Percentiles rank a stretch among this genome's conserved stretches.
Conservation (phyloP, 2,329 filamentous ascomycete species). For the Lasiodiplodia gonubiensis region DNA sequence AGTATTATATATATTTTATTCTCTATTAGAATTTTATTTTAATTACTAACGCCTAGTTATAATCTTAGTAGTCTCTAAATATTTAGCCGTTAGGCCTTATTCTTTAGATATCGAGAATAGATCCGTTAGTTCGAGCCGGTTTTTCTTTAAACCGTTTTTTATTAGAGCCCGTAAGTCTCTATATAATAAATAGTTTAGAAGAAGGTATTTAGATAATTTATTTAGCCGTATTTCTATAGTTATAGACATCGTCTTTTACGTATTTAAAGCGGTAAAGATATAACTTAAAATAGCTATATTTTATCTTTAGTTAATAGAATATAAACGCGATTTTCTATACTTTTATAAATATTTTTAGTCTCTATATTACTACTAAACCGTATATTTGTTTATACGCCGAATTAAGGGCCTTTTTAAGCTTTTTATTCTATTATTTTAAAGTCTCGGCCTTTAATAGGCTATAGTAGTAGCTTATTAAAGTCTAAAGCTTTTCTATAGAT, state of each 20-base stretch:
- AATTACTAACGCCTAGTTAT: too few species aligned
- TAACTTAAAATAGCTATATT: neutral
- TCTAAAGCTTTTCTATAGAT: neutral
- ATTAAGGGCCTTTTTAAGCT: neutral
- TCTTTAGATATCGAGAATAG: too few species aligned
- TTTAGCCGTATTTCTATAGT: neutral
- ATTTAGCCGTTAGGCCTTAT: too few species aligned
- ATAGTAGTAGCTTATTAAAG: neutral
- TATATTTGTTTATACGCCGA: neutral
- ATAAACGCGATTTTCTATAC: neutral
- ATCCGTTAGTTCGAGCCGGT: too few species aligned
- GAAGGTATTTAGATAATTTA: neutral
- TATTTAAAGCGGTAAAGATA: neutral
- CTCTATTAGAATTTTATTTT: too few species aligned
- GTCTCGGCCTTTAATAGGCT: neutral
- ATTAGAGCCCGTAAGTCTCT: too few species aligned
- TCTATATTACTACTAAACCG: neutral
- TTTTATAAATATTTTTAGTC: neutral
- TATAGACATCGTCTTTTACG: neutral
- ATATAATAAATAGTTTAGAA: neutral
- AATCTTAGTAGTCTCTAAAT: too few species aligned
- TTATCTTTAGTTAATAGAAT: neutral
- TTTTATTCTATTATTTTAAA: neutral
- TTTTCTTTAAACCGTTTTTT: too few species aligned
- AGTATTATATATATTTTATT: too few species aligned